Evolutionary conservation across 495 filamentous ascomycete species (phyloP), one percentile per base, ranked within the genome.

Genomic region (Penicillium alfredii): DNA sequence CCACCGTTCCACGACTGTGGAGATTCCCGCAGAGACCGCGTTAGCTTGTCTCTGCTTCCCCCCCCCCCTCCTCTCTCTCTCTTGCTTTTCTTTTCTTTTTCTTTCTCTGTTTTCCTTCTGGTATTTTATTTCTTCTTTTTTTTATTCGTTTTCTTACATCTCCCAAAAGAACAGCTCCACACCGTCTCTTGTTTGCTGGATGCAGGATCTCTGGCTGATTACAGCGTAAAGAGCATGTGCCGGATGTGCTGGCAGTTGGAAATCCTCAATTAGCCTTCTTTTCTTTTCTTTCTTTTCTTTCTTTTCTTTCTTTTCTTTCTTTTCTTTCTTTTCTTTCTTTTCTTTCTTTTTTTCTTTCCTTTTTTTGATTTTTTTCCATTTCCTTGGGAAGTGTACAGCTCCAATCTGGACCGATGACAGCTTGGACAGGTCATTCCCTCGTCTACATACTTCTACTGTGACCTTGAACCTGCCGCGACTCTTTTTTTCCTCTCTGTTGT

Each of bases 351-450:
- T 19, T 2, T 9, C 31, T 33, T 21, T 39, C 23, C 33, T 22
- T 40, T 39, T 31, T 12, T 36, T 33, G n/a, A n/a, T n/a, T n/a
- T n/a, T n/a, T n/a, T n/a, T n/a, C n/a, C n/a, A n/a, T n/a, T n/a
- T n/a, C n/a, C n/a, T n/a, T n/a, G n/a, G n/a, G 38, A 31, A 44
- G 23, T 38, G 25, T 45, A 52, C 47, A 52, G 51, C 41, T 55
- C 48, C 35, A 45, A 45, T 42, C 33, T 22, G 44, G 37, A 20
- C 22, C 46, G 37, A 33, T 13, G 29, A 27, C 22, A 30, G 16
- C 25, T 38, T 25, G 25, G 43, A 15, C 33, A 44, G 31, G 20
- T 30, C 19, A 24, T 34, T 44, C 26, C 43, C 35, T 42, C 35
- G 30, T 25, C 40, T 39, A n/a, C 18, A 7, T 48, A 25, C 43